A percentile compares a stretch with the other conserved stretches of the same genome.
phyloP scores from a whole-genome alignment of 2,329 filamentous ascomycete species.

The Monosporascus cannonballus region DNA sequence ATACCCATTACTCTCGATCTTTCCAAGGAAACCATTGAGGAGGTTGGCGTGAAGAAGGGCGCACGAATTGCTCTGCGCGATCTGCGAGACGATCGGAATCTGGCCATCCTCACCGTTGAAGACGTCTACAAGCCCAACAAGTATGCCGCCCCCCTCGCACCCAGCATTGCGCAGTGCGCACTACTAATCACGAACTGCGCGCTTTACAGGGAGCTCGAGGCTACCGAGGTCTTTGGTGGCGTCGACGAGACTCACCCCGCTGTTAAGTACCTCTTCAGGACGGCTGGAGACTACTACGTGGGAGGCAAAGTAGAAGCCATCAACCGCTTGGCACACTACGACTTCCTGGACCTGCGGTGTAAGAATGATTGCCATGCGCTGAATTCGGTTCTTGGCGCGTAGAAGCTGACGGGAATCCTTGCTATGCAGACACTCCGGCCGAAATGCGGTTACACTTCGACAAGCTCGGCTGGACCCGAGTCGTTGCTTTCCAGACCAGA shows the following conservation, averaged over 20 bases:
- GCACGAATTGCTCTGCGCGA: conserved; percentile 84
- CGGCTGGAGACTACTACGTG: conserved; percentile 81
- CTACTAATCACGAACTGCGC: conserved; percentile 19
- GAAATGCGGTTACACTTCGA: conserved; percentile 96
- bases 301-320: conserved; percentile 95
- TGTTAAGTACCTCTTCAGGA: conserved; percentile 79
- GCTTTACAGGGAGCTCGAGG: conserved; percentile 68
- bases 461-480: conserved; percentile 97
- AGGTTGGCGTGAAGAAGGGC: conserved; percentile 70
- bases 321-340: conserved; percentile 94
- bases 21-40: conserved; percentile 66
- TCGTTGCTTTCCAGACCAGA: conserved; percentile 97
- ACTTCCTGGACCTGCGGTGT: conserved; percentile 95
- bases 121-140: conserved; percentile 96
- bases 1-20: conserved; percentile 97
- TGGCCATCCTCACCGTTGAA: conserved; percentile 92
- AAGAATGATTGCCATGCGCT: conserved; percentile 29
- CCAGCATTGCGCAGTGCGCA: conserved; percentile 49
- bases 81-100: conserved; percentile 90
- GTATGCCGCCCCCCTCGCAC: conserved; percentile 43
- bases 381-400: background rate
- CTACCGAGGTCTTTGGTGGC: conserved; percentile 88
- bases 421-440: conserved; percentile 68
- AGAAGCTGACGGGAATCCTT: conserved; percentile 8
- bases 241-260: conserved; percentile 87